These are phyloP conservation scores for Termitomyces sp. DNA, from an alignment of 768 basidiomycete species.

Conservation along the genomic window DNA sequence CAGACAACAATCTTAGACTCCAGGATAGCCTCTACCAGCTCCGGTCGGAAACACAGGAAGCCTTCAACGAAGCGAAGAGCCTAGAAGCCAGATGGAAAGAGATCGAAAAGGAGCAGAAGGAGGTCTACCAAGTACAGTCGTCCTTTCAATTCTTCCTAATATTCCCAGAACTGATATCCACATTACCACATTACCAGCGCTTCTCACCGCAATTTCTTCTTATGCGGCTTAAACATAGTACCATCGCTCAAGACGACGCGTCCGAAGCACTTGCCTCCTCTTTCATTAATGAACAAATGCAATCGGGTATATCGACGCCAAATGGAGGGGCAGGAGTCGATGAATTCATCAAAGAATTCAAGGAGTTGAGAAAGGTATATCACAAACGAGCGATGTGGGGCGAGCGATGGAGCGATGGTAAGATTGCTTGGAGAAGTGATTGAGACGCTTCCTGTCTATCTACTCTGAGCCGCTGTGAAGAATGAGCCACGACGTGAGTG, in stretches of 20 bases:
- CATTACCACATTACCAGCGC: slow-evolving; percentile 44
- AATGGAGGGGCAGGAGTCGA: slow-evolving; percentile 63
- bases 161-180: neutral
- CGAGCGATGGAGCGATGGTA: slow-evolving; percentile 80
- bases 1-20: slow-evolving; percentile 73
- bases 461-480: neutral
- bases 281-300: slow-evolving; percentile 64
- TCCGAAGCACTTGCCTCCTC: slow-evolving; percentile 83
- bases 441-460: slow-evolving; percentile 19
- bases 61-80: slow-evolving; percentile 83
- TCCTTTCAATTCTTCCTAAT: neutral
- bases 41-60: slow-evolving; percentile 78
- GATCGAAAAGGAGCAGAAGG: slow-evolving; percentile 83
- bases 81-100: slow-evolving; percentile 85
- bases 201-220: slow-evolving; percentile 86
- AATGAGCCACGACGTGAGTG: neutral
- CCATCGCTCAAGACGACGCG: slow-evolving; percentile 85
- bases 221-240: slow-evolving; percentile 83
- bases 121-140: slow-evolving; percentile 74
- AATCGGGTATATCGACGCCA: slow-evolving; percentile 33
- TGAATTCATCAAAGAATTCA: slow-evolving; percentile 85
- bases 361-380: slow-evolving; percentile 82
- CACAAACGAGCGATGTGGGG: slow-evolving; percentile 93
- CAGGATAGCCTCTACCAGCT: slow-evolving; percentile 76
- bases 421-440: slow-evolving; percentile 83